Evolutionary conservation across 1,284 basidiomycete species (phyloP), one percentile per base, ranked within the genome.

Genomic region (Sutorius eximius): DNA sequence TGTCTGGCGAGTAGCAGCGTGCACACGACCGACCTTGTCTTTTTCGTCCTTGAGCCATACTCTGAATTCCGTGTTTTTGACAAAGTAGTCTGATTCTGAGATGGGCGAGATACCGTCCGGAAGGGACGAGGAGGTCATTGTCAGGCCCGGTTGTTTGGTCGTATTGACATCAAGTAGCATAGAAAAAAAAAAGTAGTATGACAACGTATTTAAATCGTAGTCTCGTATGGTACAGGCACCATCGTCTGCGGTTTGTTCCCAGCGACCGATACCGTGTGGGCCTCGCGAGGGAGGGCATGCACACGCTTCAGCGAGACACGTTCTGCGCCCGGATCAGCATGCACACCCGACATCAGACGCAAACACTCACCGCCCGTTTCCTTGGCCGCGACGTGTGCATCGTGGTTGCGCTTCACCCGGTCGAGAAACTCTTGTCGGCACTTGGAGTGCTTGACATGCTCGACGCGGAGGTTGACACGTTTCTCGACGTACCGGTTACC

Each of bases 401-500:
- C 84, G 64, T 93, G 91, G 82, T 99, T 99, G 61, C 81, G 77
- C 86, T 97, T 91, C 72, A 99, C 97, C 69, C 96, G 85, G 79
- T 94, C 90, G 70, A 99, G 78, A 82, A 99, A 99, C 78, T 98
- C 95, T 78, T 98, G 91, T 73, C 97, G 88, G 79, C 96, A 99
- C 79, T 95, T 95, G 67, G 96, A 98, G 87, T 99, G 97, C 71
- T 81, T 86, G 78, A 99, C 82, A 83, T 99, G 97, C 83, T 99
- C 96, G 69, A 98, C 82, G 61, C 97, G 93, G 77, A 99, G 80
- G 89, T 98, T 99, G 75, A 99, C 96, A 59, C 96, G 92, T 86
- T 99, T 99, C 83, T 99, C 95, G 53, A 99, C 81, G 88, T 98
- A 98, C 67, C 96, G 93, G 82, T 96, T 96, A 69, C 96, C 96